Percentiles rank a stretch among this genome's conserved stretches.
phyloP scores from a whole-genome alignment of 1,139 yeast species.

The Pichia cactophila region DNA sequence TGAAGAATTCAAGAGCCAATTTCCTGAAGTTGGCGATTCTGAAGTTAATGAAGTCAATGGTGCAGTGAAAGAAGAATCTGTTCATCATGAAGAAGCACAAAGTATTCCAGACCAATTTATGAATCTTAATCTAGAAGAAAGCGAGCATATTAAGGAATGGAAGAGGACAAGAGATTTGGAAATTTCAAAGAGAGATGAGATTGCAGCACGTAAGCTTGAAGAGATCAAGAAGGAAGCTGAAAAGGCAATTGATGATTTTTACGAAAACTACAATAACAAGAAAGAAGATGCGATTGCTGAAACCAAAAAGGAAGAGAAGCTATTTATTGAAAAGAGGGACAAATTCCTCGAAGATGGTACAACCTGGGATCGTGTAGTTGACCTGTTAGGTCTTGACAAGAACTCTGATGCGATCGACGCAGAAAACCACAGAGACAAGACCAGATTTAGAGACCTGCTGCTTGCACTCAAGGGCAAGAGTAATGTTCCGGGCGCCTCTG shows the following conservation, averaged over 20 bases:
- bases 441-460: slow-evolving; percentile 62
- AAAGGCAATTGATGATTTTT: slow-evolving; percentile 84
- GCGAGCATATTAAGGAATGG: slow-evolving; percentile 70
- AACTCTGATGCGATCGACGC: slow-evolving; percentile 24
- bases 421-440: slow-evolving; percentile 45
- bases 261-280: slow-evolving; percentile 84
- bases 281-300: slow-evolving; percentile 64
- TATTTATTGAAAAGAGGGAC: slow-evolving; percentile 71
- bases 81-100: slow-evolving; percentile 27
- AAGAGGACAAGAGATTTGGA: slow-evolving; percentile 75
- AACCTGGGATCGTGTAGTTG: slow-evolving; percentile 80
- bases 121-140: slow-evolving; percentile 35
- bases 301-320: slow-evolving; percentile 61
- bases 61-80: slow-evolving; percentile 17
- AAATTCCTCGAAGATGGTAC: slow-evolving; percentile 65
- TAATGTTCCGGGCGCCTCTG: slow-evolving; percentile 61
- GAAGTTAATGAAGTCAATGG: slow-evolving; percentile 16
- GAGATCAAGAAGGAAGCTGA: slow-evolving; percentile 75
- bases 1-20: slow-evolving; percentile 58
- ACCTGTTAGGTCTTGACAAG: slow-evolving; percentile 34
- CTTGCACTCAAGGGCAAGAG: slow-evolving; percentile 60
- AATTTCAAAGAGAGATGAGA: slow-evolving; percentile 73
- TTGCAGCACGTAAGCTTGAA: slow-evolving; percentile 55
- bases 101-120: slow-evolving; percentile 18
- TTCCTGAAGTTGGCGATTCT: slow-evolving; percentile 48